Percentiles rank a stretch among this genome's conserved stretches.
Evolutionary conservation across 139 green algal species (phyloP).

Genomic region (Pleodorina starrii): DNA sequence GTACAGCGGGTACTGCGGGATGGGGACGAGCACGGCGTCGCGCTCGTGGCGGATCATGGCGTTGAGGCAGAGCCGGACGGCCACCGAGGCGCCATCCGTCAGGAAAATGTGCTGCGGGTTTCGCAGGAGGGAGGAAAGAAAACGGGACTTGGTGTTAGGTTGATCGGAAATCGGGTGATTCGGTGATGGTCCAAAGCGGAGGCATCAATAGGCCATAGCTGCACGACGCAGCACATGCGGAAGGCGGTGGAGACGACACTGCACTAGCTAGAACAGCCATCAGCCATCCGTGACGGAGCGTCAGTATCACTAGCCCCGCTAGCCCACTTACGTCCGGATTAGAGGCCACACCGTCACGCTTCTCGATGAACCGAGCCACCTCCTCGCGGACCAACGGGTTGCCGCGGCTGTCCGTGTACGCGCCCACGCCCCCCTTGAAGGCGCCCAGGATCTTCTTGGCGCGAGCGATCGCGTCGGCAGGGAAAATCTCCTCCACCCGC

Average conservation of each 20-base stretch:
- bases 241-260: too few relatives aligned
- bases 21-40: constrained; percentile 82
- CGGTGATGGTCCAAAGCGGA: too few relatives aligned
- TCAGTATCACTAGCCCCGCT: too few relatives aligned
- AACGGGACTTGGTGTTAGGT: too few relatives aligned
- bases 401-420: constrained; percentile 89
- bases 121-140: too few relatives aligned
- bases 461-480: constrained; percentile 80
- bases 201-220: too few relatives aligned
- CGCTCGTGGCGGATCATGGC: constrained; percentile 75
- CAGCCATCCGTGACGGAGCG: too few relatives aligned
- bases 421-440: constrained; percentile 80
- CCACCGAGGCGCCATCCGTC: constrained; percentile 88
- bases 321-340: constrained; percentile 69
- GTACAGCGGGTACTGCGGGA: constrained; percentile 96
- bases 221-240: too few relatives aligned
- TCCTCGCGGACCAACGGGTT: constrained; percentile 77
- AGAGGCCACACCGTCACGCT: constrained; percentile 77
- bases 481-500: constrained; percentile 77
- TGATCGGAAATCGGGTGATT: too few relatives aligned
- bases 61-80: constrained; percentile 80
- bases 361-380: constrained; percentile 85
- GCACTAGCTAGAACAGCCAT: too few relatives aligned
- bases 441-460: constrained; percentile 75
- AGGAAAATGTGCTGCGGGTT: constrained; percentile 85